phyloP scores from a whole-genome alignment of 164 flowering plant species.

The Chimonanthus salicifolius region DNA sequence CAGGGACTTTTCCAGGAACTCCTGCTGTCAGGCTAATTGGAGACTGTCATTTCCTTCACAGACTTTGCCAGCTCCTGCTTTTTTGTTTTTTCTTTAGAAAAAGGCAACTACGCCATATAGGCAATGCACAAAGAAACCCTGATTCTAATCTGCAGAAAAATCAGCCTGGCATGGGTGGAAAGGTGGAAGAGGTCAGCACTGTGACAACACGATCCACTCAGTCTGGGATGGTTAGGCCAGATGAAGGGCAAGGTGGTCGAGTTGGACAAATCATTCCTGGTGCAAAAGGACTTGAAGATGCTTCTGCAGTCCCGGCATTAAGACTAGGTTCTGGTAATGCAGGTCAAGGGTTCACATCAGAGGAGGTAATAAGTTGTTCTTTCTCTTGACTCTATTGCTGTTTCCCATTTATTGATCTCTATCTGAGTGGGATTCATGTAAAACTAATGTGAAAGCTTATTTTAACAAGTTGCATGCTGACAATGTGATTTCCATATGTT shows the following conservation, averaged over 20 bases:
- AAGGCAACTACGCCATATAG: constrained; percentile 55
- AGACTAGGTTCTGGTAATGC: constrained; percentile 93
- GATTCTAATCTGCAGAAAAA: constrained; percentile 65
- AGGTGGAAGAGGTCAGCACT: constrained; percentile 62
- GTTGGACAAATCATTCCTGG: constrained; percentile 51
- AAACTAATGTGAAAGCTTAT: background rate
- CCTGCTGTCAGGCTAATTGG: constrained; percentile 99
- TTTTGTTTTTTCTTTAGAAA: constrained; percentile 94
- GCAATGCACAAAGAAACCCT: constrained; percentile 51
- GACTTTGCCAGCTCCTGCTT: constrained; percentile 87
- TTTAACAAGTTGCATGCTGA: background rate
- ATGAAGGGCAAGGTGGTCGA: constrained; percentile 57
- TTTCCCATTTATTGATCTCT: background rate
- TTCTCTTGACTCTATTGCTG: constrained; percentile 1
- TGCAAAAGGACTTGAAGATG: constrained; percentile 77
- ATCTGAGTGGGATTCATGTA: background rate
- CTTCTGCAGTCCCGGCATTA: constrained; percentile 40
- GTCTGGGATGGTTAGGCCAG: constrained; percentile 38
- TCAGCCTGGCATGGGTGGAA: constrained; percentile 52
- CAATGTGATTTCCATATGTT: too few relatives aligned
- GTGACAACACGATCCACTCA: constrained; percentile 35
- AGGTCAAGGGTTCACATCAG: constrained; percentile 97
- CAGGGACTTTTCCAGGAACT: constrained; percentile 99
- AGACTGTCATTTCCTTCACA: constrained; percentile 95
- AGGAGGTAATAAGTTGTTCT: constrained; percentile 54